Evolutionary conservation across 1,284 basidiomycete genomes (phyloP).

Genomic region (Cystobasidium sp.): DNA sequence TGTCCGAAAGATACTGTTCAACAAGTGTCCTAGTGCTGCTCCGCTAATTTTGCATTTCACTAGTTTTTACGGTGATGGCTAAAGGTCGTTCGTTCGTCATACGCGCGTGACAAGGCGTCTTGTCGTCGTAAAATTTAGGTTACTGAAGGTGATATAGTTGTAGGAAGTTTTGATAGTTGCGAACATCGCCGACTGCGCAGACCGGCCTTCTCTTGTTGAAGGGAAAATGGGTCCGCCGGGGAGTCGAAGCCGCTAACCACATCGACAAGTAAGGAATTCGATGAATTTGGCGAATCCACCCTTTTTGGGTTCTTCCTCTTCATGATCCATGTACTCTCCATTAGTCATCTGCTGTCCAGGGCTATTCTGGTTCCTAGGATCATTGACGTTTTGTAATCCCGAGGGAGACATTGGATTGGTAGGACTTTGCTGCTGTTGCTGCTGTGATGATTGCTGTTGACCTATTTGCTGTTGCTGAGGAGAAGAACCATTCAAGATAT

Average conservation of each 20-base stretch:
- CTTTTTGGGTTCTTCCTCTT: slow-evolving; percentile 47
- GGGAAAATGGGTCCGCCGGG: neutral
- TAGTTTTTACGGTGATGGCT: too few relatives aligned
- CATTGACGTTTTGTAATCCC: slow-evolving; percentile 22
- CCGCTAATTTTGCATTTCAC: too few relatives aligned
- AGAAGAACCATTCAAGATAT: neutral
- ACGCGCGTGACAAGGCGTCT: too few relatives aligned
- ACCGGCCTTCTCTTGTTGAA: too few relatives aligned
- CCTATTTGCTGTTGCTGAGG: slow-evolving; percentile 6
- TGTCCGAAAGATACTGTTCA: too few relatives aligned
- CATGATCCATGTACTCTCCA: slow-evolving; percentile 49
- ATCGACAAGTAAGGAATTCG: slow-evolving; percentile 57
- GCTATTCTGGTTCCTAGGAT: slow-evolving; percentile 24
- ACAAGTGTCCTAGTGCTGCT: too few relatives aligned
- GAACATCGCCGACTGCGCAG: too few relatives aligned
- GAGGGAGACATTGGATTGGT: slow-evolving; percentile 2
- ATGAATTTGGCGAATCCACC: slow-evolving; percentile 55
- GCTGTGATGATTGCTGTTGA: slow-evolving; percentile 1
- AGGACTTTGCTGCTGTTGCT: slow-evolving; percentile 19
- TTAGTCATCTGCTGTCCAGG: slow-evolving; percentile 46
- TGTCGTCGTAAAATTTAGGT: too few relatives aligned
- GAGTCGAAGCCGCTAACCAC: slow-evolving; percentile 47
- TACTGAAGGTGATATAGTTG: too few relatives aligned
- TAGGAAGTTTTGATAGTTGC: too few relatives aligned
- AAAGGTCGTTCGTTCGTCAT: too few relatives aligned